A percentile compares a stretch with the other conserved stretches of the same genome.
Evolutionary conservation across 495 filamentous ascomycete genomes (phyloP).

Genomic region (Penicillium fimorum): DNA sequence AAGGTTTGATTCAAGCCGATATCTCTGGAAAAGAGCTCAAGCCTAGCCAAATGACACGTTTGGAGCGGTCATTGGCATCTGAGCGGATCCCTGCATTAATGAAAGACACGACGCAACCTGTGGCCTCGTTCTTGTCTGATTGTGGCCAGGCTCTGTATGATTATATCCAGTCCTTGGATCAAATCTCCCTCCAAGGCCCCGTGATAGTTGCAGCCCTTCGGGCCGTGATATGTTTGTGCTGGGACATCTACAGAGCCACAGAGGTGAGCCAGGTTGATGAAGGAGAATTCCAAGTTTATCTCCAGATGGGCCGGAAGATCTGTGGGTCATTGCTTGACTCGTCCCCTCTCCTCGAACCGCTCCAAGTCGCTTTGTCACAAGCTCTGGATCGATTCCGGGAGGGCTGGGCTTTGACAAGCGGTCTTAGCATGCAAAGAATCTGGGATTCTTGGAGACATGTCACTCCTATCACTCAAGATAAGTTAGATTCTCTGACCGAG

Average conservation of each 20-base stretch:
- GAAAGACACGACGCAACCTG: slow-evolving; percentile 62
- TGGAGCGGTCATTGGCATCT: slow-evolving; percentile 66
- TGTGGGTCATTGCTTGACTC: slow-evolving; percentile 29
- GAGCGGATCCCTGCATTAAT: slow-evolving; percentile 56
- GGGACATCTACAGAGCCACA: slow-evolving; percentile 52
- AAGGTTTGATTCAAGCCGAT: slow-evolving; percentile 36
- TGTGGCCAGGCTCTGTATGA: slow-evolving; percentile 43
- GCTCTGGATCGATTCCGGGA: slow-evolving; percentile 48
- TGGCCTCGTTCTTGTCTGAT: slow-evolving; percentile 46
- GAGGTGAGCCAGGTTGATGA: slow-evolving; percentile 49
- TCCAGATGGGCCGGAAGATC: slow-evolving; percentile 44
- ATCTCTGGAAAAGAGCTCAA: slow-evolving; percentile 45
- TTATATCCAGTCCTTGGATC: slow-evolving; percentile 37
- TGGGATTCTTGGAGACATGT: slow-evolving; percentile 73
- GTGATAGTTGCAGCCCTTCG: slow-evolving; percentile 37
- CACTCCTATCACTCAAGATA: slow-evolving; percentile 52
- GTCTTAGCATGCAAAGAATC: slow-evolving; percentile 78
- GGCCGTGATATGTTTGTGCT: slow-evolving; percentile 55
- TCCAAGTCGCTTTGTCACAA: slow-evolving; percentile 38
- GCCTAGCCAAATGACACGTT: slow-evolving; percentile 61
- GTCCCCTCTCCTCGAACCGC: slow-evolving; percentile 24
- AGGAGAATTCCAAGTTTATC: slow-evolving; percentile 55
- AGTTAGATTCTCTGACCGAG: slow-evolving; percentile 51
- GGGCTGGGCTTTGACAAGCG: slow-evolving; percentile 62
- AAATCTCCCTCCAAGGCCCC: slow-evolving; percentile 25